Conservation (phyloP, 1,139 yeast genomes). For the Taphrina pruni region DNA sequence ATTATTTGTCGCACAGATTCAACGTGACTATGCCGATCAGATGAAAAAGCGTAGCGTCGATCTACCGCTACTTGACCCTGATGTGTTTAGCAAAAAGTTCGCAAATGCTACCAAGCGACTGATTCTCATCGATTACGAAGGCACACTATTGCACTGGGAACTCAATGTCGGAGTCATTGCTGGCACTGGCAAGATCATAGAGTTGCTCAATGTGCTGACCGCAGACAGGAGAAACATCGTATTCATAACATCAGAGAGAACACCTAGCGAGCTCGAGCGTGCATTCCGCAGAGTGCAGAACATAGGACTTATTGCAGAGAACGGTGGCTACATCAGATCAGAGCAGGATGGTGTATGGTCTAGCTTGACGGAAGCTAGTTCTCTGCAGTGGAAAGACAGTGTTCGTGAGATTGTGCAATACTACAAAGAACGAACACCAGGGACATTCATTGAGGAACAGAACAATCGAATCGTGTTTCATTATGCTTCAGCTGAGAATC, state of each 20-base stretch:
- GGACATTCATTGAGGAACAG: conserved; percentile 71
- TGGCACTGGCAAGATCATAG: conserved; percentile 51
- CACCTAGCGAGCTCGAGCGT: conserved; percentile 55
- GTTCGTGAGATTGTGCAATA: conserved; percentile 66
- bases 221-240: conserved; percentile 66
- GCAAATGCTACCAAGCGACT: conserved; percentile 48
- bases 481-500: conserved; percentile 72
- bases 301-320: conserved; percentile 85
- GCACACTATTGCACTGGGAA: conserved; percentile 46
- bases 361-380: conserved; percentile 62
- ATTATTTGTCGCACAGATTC: conserved; percentile 63
- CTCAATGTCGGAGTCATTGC: conserved; percentile 46
- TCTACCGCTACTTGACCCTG: conserved; percentile 49
- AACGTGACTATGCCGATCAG: conserved; percentile 68
- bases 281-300: conserved; percentile 69
- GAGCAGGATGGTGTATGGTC: conserved; percentile 61
- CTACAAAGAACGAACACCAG: conserved; percentile 79
- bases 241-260: conserved; percentile 59
- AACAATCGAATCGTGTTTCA: conserved; percentile 79
- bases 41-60: conserved; percentile 53
- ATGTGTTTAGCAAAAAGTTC: conserved; percentile 47
- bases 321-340: conserved; percentile 65
- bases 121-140: conserved; percentile 49
- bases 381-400: conserved; percentile 66
- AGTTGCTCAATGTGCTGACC: conserved; percentile 57